Percentiles rank a stretch among this genome's conserved stretches.
phyloP scores from a whole-genome alignment of 768 basidiomycete species.

The Tulasnella sp. region DNA sequence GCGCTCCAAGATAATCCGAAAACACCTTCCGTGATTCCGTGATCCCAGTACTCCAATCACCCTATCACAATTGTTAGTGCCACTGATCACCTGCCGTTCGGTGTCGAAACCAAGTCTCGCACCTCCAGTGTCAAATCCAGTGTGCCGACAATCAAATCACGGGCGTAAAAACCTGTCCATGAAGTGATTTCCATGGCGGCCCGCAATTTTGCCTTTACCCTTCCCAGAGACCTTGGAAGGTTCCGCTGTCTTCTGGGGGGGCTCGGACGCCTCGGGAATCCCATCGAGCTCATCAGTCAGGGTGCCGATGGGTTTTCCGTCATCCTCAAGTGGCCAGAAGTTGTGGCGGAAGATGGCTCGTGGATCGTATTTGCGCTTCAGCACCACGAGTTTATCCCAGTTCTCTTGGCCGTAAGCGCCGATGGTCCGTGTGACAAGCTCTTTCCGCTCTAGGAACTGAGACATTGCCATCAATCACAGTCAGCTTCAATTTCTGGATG shows the following conservation, averaged over 20 bases:
- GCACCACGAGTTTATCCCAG: conserved; percentile 55
- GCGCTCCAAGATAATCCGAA: too few relatives aligned
- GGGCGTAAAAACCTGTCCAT: conserved; percentile 11
- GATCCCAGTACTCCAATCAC: too few relatives aligned
- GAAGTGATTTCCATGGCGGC: conserved; percentile 3
- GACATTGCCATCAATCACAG: too few relatives aligned
- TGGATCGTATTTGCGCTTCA: conserved; percentile 74
- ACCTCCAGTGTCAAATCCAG: too few relatives aligned
- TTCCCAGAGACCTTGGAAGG: background rate
- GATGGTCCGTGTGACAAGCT: background rate
- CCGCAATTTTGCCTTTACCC: conserved; percentile 3
- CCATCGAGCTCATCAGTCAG: background rate
- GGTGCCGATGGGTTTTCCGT: conserved; percentile 39
- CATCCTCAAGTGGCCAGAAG: conserved; percentile 66
- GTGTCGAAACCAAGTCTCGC: too few relatives aligned
- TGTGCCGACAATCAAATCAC: background rate
- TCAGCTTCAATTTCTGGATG: background rate
- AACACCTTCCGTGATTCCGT: too few relatives aligned
- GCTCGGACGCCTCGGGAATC: background rate
- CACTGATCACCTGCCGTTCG: too few relatives aligned
- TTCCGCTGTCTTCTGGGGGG: background rate
- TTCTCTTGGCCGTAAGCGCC: conserved; percentile 33
- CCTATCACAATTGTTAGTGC: too few relatives aligned
- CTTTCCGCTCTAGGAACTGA: conserved; percentile 7
- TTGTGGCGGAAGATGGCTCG: conserved; percentile 61